Evolutionary conservation across 345 rosid species (phyloP).

Genomic region (Gossypium longicalyx): DNA sequence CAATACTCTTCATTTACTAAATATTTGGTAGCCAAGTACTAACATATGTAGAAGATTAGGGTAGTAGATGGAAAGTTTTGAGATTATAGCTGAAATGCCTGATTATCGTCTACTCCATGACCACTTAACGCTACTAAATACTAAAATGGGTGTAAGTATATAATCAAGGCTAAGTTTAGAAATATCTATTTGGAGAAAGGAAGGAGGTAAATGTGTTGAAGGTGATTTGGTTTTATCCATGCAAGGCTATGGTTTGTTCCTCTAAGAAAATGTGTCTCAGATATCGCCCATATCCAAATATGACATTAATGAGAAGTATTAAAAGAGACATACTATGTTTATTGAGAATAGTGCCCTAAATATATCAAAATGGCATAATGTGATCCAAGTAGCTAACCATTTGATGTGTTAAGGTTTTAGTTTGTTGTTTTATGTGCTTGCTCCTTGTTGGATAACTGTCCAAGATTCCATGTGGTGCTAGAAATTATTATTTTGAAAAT

Average conservation of each 20-base stretch:
- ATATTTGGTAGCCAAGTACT: background rate
- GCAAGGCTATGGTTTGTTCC: background rate
- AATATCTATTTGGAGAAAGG: background rate
- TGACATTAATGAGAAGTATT: background rate
- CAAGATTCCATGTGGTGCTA: background rate
- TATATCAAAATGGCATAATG: background rate
- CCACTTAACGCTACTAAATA: too few species aligned
- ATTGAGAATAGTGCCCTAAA: background rate
- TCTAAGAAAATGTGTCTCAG: background rate
- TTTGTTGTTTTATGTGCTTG: background rate
- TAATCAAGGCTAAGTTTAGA: background rate
- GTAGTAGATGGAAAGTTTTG: background rate
- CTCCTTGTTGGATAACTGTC: background rate
- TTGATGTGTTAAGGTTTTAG: background rate
- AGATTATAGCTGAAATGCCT: too few species aligned
- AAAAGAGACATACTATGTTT: background rate
- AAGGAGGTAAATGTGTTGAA: background rate
- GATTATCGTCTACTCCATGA: too few species aligned
- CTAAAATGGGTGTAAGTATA: background rate
- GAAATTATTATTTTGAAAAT: background rate
- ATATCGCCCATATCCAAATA: background rate
- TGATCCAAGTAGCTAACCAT: background rate
- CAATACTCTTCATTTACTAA: background rate
- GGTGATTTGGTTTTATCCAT: background rate
- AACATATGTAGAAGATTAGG: background rate